Evolutionary conservation across 2,329 filamentous ascomycete species (phyloP).

Genomic region (Mycosphaerelloides madeirae): DNA sequence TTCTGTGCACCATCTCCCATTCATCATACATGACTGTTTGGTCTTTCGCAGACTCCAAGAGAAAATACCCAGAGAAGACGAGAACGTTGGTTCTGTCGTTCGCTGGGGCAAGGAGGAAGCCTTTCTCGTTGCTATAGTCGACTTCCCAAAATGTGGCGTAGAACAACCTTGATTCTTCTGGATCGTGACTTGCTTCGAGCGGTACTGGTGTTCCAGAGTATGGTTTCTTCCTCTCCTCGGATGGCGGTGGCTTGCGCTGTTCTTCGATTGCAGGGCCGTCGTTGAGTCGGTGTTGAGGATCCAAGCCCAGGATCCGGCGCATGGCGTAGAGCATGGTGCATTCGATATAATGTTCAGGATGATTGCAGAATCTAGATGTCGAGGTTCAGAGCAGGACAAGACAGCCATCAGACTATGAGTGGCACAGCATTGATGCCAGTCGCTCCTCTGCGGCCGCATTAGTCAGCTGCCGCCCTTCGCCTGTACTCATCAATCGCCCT

Average conservation of each 20-base stretch:
- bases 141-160: too few species aligned
- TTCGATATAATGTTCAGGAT: too few species aligned
- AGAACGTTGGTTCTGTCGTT: not conserved
- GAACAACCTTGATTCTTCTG: not conserved
- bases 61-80: not conserved
- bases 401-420: too few species aligned
- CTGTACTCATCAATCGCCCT: constrained; percentile 2
- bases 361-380: too few species aligned
- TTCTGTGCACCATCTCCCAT: not conserved
- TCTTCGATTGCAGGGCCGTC: not conserved
- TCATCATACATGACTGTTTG: not conserved
- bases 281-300: not conserved
- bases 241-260: not conserved
- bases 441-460: too few species aligned
- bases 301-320: too few species aligned
- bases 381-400: too few species aligned
- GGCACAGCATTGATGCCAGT: too few species aligned
- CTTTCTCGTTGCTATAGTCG: not conserved
- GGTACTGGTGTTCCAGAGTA: not conserved
- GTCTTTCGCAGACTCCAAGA: not conserved
- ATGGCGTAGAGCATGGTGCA: too few species aligned
- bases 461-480: constrained; percentile 12
- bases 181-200: not conserved
- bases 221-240: not conserved
- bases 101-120: not conserved